These are phyloP conservation scores for Heimioporus sp. DNA, from an alignment of 768 basidiomycete genomes.

Conservation along the genomic window DNA sequence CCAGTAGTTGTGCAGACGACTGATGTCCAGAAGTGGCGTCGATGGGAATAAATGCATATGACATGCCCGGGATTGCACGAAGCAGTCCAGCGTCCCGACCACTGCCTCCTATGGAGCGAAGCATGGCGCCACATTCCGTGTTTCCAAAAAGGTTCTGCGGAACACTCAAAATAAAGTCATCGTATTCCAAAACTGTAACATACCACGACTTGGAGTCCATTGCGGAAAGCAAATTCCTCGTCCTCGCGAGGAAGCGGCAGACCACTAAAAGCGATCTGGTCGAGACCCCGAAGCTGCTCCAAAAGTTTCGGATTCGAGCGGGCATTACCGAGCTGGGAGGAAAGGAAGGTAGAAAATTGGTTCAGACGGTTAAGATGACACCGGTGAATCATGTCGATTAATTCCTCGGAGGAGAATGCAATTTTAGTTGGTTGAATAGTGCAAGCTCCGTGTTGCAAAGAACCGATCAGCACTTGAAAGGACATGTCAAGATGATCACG, in stretches of 20 bases:
- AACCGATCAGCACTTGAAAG: slow-evolving; percentile 58
- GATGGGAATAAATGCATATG: slow-evolving; percentile 66
- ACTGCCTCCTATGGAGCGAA: slow-evolving; percentile 55
- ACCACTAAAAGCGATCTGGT: slow-evolving; percentile 67
- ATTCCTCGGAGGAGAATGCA: slow-evolving; percentile 64
- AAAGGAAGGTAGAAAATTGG: slow-evolving; percentile 71
- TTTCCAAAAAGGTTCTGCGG: slow-evolving; percentile 74
- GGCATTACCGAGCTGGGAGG: slow-evolving; percentile 58
- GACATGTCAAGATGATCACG: slow-evolving; percentile 19
- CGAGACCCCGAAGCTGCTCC: slow-evolving; percentile 50
- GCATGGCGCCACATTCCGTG: slow-evolving; percentile 76
- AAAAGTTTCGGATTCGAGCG: slow-evolving; percentile 61
- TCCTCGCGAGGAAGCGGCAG: slow-evolving; percentile 64
- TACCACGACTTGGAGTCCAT: slow-evolving; percentile 64
- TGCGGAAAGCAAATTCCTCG: slow-evolving; percentile 65
- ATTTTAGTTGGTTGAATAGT: slow-evolving; percentile 67
- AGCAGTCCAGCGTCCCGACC: slow-evolving; percentile 53
- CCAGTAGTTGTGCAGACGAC: slow-evolving; percentile 55
- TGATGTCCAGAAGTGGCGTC: slow-evolving; percentile 46
- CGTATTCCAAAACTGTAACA: slow-evolving; percentile 26
- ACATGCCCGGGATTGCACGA: slow-evolving; percentile 56
- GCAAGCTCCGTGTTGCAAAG: slow-evolving; percentile 70
- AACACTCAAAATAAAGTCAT: slow-evolving; percentile 19
- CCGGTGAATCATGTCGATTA: slow-evolving; percentile 65
- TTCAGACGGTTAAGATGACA: slow-evolving; percentile 73